Evolutionary conservation across 2,329 filamentous ascomycete genomes (phyloP).

Genomic region (Xylaria sp.): DNA sequence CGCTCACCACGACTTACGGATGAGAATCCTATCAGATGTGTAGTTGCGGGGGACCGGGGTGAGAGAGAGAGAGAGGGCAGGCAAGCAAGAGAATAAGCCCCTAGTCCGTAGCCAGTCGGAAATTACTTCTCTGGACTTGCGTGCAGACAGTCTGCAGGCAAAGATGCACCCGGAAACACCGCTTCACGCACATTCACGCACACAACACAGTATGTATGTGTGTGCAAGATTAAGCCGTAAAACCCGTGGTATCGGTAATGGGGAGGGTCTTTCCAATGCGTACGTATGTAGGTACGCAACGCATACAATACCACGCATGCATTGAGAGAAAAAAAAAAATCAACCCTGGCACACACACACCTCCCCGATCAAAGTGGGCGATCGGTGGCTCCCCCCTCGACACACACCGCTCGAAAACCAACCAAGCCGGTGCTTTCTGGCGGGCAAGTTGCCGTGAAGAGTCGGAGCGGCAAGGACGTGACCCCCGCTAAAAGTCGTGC

Average conservation of each 20-base stretch:
- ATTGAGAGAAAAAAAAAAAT: too few relatives aligned
- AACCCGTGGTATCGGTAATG: background rate
- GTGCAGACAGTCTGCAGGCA: too few relatives aligned
- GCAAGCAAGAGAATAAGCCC: background rate
- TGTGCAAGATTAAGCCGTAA: background rate
- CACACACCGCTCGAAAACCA: conserved; percentile 16
- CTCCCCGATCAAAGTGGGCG: background rate
- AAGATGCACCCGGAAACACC: conserved; percentile 8
- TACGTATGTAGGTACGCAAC: too few relatives aligned
- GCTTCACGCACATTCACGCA: background rate
- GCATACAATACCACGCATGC: too few relatives aligned
- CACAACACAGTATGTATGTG: conserved; percentile 4
- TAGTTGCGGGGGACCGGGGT: conserved; percentile 6
- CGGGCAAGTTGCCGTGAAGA: conserved; percentile 14
- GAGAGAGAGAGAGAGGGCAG: too few relatives aligned
- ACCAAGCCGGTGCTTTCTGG: conserved; percentile 6
- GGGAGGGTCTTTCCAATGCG: background rate
- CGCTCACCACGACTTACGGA: too few relatives aligned
- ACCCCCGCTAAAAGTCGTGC: too few relatives aligned
- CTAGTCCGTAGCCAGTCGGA: background rate
- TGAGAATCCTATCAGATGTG: conserved; percentile 6
- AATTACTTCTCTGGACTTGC: conserved; percentile 5
- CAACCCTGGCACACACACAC: background rate
- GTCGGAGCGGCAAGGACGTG: conserved; percentile 11
- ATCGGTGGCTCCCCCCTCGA: conserved; percentile 1